These are phyloP conservation scores for Vaccinium vitisidaea DNA, from an alignment of 148 eudicot genomes.

Conservation along the genomic window DNA sequence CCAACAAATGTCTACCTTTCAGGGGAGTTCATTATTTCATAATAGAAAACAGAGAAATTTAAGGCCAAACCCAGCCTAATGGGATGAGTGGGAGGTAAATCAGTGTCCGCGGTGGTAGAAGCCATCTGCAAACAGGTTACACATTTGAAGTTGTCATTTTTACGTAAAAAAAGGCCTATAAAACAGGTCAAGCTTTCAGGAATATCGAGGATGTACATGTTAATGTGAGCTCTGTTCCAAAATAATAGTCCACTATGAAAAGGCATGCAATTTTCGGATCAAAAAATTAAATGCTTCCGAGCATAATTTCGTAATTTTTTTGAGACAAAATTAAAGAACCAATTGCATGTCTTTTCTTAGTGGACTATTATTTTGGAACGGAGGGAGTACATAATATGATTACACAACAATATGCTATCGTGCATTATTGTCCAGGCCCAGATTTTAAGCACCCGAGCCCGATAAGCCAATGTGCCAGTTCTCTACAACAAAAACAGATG, in stretches of 20 bases:
- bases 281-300: no score
- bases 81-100: constrained; percentile 38
- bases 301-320: no score
- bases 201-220: not conserved
- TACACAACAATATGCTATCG: not conserved
- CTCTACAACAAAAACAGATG: not conserved
- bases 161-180: not conserved
- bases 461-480: not conserved
- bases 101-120: constrained; percentile 32
- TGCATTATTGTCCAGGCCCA: not conserved
- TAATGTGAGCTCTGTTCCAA: not conserved
- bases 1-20: constrained; percentile 26
- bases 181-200: constrained; percentile 4
- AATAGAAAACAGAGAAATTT: constrained; percentile 39
- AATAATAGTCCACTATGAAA: no score
- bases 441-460: not conserved
- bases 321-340: no score
- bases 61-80: constrained; percentile 37
- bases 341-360: no score
- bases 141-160: not conserved
- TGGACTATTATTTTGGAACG: no score
- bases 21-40: constrained; percentile 41
- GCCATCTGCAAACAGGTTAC: constrained; percentile 19
- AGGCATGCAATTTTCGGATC: no score
- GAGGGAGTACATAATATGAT: not conserved